These are phyloP conservation scores for Paramyrothecium roridum DNA, from an alignment of 2,329 filamentous ascomycete species.

Conservation along the genomic window DNA sequence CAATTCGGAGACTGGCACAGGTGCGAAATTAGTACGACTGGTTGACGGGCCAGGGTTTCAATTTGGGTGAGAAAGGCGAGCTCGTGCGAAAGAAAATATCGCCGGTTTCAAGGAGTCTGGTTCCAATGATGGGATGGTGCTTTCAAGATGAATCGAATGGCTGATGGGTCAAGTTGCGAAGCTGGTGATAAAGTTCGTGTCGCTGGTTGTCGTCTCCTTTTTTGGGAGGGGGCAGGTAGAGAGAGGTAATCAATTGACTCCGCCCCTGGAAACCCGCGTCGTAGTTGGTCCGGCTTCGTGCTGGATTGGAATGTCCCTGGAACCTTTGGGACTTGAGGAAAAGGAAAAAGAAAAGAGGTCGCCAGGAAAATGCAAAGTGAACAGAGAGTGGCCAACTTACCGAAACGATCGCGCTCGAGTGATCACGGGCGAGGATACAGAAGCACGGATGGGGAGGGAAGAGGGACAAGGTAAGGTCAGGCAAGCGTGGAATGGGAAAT, in stretches of 20 bases:
- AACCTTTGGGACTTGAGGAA: constrained; percentile 2
- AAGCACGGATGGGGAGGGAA: constrained; percentile 14
- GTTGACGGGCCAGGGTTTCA: not conserved
- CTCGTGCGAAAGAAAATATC: not conserved
- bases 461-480: constrained; percentile 10
- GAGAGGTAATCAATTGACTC: not conserved
- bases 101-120: not conserved
- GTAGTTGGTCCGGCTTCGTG: not conserved
- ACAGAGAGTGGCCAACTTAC: not conserved
- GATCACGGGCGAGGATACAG: constrained; percentile 16
- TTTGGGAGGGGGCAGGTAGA: not conserved
- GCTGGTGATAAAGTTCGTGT: not conserved
- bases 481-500: constrained; percentile 5
- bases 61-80: not conserved
- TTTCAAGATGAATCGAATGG: not conserved
- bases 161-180: not conserved
- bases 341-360: constrained; percentile 6
- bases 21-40: not conserved
- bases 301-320: not conserved
- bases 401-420: constrained; percentile 9
- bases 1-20: constrained; percentile 2
- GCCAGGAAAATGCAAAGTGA: constrained; percentile 5
- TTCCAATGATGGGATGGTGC: not conserved
- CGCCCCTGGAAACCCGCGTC: not conserved
- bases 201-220: not conserved